These are phyloP conservation scores for Amphicarpaea edgeworthii DNA, from an alignment of 306 rosid genomes.

Conservation along the genomic window DNA sequence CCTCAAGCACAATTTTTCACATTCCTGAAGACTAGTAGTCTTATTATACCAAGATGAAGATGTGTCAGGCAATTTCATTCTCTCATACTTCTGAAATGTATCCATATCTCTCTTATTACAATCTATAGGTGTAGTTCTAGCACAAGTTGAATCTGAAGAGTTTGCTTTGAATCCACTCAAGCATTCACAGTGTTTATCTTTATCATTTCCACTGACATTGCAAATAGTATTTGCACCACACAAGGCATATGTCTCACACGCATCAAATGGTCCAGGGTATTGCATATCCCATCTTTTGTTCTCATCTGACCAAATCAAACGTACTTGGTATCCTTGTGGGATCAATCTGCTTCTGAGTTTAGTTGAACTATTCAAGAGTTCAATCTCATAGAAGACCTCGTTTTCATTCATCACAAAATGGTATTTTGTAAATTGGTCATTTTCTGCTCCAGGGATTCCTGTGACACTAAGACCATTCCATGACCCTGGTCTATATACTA, in stretches of 20 bases:
- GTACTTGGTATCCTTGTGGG: conserved; percentile 26
- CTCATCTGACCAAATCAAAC: conserved; percentile 25
- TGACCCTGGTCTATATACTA: conserved; percentile 29
- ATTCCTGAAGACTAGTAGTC: conserved; percentile 28
- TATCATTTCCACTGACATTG: neutral
- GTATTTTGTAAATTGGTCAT: neutral
- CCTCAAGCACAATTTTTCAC: conserved; percentile 39
- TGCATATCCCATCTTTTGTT: neutral
- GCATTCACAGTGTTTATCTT: conserved; percentile 28
- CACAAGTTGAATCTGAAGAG: conserved; percentile 4
- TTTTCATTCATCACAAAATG: conserved; percentile 24
- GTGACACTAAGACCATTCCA: conserved; percentile 43
- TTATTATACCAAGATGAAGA: conserved; percentile 49
- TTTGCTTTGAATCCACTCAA: conserved; percentile 33
- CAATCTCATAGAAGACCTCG: conserved; percentile 28
- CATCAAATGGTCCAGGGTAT: neutral
- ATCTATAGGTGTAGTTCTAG: neutral
- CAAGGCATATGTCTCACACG: conserved; percentile 36
- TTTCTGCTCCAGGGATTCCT: neutral
- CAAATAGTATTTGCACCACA: conserved; percentile 39
- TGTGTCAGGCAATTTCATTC: conserved; percentile 48
- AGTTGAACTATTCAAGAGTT: conserved; percentile 11
- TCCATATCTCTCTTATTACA: conserved; percentile 15
- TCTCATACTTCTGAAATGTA: conserved; percentile 5
- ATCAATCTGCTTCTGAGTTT: conserved; percentile 12